Base-by-base conservation (phyloP, 441 rosid species). In the Macaranga tanarius region DNA sequence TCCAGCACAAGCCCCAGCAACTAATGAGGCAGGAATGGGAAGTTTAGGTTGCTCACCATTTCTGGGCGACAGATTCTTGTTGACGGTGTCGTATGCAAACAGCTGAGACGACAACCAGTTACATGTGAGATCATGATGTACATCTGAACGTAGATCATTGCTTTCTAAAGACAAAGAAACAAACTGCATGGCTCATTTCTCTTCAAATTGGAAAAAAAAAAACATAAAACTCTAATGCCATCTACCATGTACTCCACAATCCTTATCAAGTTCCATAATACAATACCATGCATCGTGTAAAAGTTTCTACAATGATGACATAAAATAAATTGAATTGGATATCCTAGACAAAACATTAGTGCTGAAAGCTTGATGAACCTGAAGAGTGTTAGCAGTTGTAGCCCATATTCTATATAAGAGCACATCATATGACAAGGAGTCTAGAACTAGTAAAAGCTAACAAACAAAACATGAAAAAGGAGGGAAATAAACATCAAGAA, bases 1-100 rank as follows among this genome's bases (percentile, higher is more conserved):
- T 75, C 99, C 99, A 76, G 99, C 99, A 87, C 93, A 93, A 10
- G 98, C 99, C 59, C 99, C 99, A 0, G 99, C 99, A 26, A 95
- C 70, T 69, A 93, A 79, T 3, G 99, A 95, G 56, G 98, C 91
- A 31, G 99, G 91, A 66, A 95, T 75, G 5, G 90, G 91, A 22
- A 92, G 79, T 77, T 89, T 92, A 1, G 93, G 79, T 48, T 81
- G 84, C 77, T 92, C 96, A 31, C 97, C 99, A 34, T 84, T 80
- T 75, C 82, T 79, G 22, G 96, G 77, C 11, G 97, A 87, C 82
- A 95, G 22, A 40, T 79, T 77, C 87, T 91, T 95, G 77, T 92
- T 95, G 22, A 95, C 92, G 0, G 98, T 91, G 70, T 95, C 99
- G 47, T 87, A 95, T 65, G 88, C 97, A 80, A 91, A 95, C 65